Conservation (phyloP, 805 yeast species). For the Isabelozyma pseudorhagii region DNA sequence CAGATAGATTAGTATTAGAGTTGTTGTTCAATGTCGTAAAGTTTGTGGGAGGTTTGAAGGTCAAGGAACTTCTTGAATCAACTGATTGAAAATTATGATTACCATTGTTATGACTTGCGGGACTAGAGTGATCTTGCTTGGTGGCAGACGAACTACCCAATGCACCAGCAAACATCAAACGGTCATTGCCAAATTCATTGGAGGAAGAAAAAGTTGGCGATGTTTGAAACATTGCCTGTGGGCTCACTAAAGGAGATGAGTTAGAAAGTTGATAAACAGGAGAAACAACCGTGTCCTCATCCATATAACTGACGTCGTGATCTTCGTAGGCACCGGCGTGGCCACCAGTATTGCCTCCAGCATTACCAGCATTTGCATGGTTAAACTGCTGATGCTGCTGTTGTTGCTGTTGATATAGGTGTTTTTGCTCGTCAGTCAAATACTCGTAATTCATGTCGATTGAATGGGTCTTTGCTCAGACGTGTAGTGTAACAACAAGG, state of each 20-base stretch:
- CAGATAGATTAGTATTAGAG: constrained; percentile 39
- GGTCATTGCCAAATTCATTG: background rate
- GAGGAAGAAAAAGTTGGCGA: constrained; percentile 16
- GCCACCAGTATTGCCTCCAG: too few relatives aligned
- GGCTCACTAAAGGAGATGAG: constrained; percentile 7
- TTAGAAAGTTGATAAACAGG: background rate
- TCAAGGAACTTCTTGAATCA: constrained; percentile 27
- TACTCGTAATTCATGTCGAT: constrained; percentile 26
- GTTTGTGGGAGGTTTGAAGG: constrained; percentile 37
- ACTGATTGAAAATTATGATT: constrained; percentile 31
- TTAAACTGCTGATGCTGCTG: constrained; percentile 14
- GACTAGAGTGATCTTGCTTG: background rate
- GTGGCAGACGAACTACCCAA: background rate
- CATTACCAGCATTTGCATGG: background rate
- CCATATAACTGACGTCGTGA: constrained; percentile 36
- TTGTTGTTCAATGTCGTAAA: constrained; percentile 39
- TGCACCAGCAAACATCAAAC: background rate
- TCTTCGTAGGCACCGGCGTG: background rate
- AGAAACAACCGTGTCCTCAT: constrained; percentile 30
- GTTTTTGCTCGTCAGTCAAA: constrained; percentile 27
- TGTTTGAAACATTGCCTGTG: constrained; percentile 13
- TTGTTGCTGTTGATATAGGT: constrained; percentile 22
- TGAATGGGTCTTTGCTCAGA: background rate
- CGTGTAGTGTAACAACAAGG: background rate
- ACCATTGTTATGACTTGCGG: constrained; percentile 4